These are phyloP conservation scores for Scedosporium minutisporum DNA, from an alignment of 2,329 filamentous ascomycete species.

Conservation along the genomic window DNA sequence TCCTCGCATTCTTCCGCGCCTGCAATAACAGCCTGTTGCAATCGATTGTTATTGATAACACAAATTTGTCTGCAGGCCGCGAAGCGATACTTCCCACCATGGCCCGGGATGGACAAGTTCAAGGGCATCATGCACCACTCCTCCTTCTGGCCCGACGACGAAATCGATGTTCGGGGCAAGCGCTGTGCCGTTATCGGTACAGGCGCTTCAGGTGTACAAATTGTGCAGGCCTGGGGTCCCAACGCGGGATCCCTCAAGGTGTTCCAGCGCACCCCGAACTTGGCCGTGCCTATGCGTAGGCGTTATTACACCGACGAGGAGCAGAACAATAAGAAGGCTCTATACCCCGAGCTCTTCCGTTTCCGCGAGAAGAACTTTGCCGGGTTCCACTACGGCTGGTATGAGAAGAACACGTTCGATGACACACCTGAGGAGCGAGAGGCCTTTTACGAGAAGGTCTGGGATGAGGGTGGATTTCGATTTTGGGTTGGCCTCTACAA, in stretches of 20 bases:
- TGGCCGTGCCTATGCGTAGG: slow-evolving; percentile 52
- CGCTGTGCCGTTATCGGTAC: slow-evolving; percentile 54
- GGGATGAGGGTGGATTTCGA: slow-evolving; percentile 42
- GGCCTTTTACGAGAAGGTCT: slow-evolving; percentile 37
- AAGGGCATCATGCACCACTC: slow-evolving; percentile 50
- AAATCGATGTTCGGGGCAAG: slow-evolving; percentile 48
- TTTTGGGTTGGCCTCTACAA: slow-evolving; percentile 46
- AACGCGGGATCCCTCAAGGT: slow-evolving; percentile 43
- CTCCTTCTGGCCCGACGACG: slow-evolving; percentile 49
- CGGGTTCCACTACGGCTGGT: slow-evolving; percentile 49
- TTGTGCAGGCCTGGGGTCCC: slow-evolving; percentile 50
- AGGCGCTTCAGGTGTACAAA: slow-evolving; percentile 54
- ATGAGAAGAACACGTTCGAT: slow-evolving; percentile 45
- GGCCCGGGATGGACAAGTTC: slow-evolving; percentile 49
- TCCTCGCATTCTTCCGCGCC: background rate
- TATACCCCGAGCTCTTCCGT: slow-evolving; percentile 42
- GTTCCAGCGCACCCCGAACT: slow-evolving; percentile 59
- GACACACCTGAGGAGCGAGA: slow-evolving; percentile 39
- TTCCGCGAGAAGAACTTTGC: slow-evolving; percentile 43
- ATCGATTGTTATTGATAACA: background rate
- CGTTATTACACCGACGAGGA: slow-evolving; percentile 23
- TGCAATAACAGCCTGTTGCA: background rate
- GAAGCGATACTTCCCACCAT: slow-evolving; percentile 51
- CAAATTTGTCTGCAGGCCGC: slow-evolving; percentile 29
- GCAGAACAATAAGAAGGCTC: slow-evolving; percentile 34